These are phyloP conservation scores for Casuarina equisetifolia DNA, from an alignment of 306 rosid species.

Conservation along the genomic window DNA sequence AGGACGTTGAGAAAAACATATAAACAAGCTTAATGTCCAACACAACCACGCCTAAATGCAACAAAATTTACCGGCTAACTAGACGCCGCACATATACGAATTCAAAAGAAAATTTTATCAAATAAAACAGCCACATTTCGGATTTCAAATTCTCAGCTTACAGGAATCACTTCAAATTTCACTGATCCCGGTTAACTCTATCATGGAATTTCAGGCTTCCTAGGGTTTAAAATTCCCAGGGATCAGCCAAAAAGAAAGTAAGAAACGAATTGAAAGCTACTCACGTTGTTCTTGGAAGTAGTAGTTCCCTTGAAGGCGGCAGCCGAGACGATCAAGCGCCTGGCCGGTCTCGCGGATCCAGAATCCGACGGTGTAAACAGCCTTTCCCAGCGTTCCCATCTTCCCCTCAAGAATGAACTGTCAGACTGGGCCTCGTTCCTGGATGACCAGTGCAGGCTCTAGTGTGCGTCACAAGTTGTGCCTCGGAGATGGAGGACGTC, in stretches of 20 bases:
- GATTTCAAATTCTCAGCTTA: neutral
- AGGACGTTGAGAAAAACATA: neutral
- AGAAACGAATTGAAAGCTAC: neutral
- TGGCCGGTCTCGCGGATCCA: slow-evolving; percentile 98
- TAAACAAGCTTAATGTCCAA: neutral
- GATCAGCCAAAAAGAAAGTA: neutral
- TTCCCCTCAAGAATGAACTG: neutral
- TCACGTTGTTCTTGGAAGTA: slow-evolving; percentile 85
- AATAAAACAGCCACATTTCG: neutral
- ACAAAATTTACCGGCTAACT: neutral
- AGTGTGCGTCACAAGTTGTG: neutral
- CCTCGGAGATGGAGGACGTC: neutral
- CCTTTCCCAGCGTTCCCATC: slow-evolving; percentile 88
- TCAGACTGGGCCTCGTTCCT: neutral
- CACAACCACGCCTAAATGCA: neutral
- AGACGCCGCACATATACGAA: neutral
- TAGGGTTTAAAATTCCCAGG: neutral
- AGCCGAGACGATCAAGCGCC: slow-evolving; percentile 92
- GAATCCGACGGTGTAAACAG: slow-evolving; percentile 88
- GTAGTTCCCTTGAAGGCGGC: slow-evolving; percentile 84
- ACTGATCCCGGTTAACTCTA: neutral
- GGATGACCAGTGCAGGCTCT: neutral
- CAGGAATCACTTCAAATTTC: neutral
- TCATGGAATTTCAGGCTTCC: slow-evolving; percentile 1
- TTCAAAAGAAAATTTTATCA: neutral